phyloP scores from a whole-genome alignment of 1,284 basidiomycete species.

The Athelia psychrophila region DNA sequence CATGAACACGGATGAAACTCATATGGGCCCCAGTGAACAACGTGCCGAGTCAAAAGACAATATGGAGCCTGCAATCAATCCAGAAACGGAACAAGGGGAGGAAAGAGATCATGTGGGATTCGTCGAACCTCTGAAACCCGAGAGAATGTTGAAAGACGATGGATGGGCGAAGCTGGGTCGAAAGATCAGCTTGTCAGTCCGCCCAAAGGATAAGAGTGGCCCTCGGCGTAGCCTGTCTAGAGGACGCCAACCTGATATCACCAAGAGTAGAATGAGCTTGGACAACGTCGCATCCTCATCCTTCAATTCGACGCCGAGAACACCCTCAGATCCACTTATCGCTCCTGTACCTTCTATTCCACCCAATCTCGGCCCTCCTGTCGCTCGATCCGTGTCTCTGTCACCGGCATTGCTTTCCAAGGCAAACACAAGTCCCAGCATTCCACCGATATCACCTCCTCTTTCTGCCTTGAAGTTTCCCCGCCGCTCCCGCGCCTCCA shows the following conservation, averaged over 20 bases:
- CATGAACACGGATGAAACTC: background rate
- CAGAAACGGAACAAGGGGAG: constrained; percentile 7
- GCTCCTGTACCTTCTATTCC: too few relatives aligned
- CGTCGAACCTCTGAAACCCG: constrained; percentile 20
- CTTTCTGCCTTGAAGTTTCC: constrained; percentile 17
- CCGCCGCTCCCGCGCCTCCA: constrained; percentile 15
- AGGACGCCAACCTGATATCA: constrained; percentile 10
- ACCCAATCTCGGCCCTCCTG: background rate
- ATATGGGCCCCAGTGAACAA: background rate
- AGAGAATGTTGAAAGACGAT: constrained; percentile 40
- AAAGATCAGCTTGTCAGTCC: constrained; percentile 53
- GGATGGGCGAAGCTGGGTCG: constrained; percentile 60
- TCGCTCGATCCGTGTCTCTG: constrained; percentile 9
- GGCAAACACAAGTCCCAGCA: constrained; percentile 11
- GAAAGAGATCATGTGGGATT: constrained; percentile 17
- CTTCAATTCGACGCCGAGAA: background rate
- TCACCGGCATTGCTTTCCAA: constrained; percentile 10
- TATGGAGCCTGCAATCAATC: background rate
- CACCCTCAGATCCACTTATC: background rate
- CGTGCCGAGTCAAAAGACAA: background rate
- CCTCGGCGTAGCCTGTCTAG: constrained; percentile 25
- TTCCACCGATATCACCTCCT: constrained; percentile 13
- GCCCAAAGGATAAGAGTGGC: constrained; percentile 27
- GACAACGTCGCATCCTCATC: too few relatives aligned
- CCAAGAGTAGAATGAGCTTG: too few relatives aligned